phyloP scores from a whole-genome alignment of 1,284 basidiomycete genomes.

The Fomitopsis schrenkii region DNA sequence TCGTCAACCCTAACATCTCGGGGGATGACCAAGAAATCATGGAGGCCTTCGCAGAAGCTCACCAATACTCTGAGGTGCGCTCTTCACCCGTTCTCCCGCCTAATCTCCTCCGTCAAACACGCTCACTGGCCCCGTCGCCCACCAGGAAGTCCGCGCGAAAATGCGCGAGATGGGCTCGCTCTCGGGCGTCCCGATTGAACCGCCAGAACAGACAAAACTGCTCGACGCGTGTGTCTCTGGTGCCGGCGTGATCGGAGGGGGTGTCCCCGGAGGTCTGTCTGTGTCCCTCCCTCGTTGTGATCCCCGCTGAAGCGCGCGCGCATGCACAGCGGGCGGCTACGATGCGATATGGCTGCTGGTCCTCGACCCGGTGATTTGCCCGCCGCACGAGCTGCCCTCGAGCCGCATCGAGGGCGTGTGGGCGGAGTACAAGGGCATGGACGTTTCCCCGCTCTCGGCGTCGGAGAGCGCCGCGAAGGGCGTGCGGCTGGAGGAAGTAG shows the following conservation, averaged over 20 bases:
- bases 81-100: constrained; percentile 7
- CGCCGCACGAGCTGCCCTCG: constrained; percentile 32
- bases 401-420: constrained; percentile 67
- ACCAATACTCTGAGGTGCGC: constrained; percentile 52
- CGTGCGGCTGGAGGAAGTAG: constrained; percentile 58
- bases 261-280: constrained; percentile 84
- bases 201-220: constrained; percentile 83
- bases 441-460: constrained; percentile 78
- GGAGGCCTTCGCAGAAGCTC: constrained; percentile 52
- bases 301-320: not conserved
- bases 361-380: constrained; percentile 55
- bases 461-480: constrained; percentile 76
- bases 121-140: not conserved
- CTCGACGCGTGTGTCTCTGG: constrained; percentile 76
- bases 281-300: not conserved
- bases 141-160: constrained; percentile 68
- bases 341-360: constrained; percentile 95
- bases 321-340: constrained; percentile 83
- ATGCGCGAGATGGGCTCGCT: constrained; percentile 88
- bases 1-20: constrained; percentile 45
- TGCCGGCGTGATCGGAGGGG: constrained; percentile 88
- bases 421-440: constrained; percentile 66
- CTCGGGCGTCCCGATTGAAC: constrained; percentile 88
- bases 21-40: constrained; percentile 39
- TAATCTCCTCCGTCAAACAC: not conserved